Percentiles rank a stretch among this genome's conserved stretches.
These are phyloP conservation scores for Blumeriella jaapii DNA, from an alignment of 2,329 filamentous ascomycete genomes.

Conservation along the genomic window DNA sequence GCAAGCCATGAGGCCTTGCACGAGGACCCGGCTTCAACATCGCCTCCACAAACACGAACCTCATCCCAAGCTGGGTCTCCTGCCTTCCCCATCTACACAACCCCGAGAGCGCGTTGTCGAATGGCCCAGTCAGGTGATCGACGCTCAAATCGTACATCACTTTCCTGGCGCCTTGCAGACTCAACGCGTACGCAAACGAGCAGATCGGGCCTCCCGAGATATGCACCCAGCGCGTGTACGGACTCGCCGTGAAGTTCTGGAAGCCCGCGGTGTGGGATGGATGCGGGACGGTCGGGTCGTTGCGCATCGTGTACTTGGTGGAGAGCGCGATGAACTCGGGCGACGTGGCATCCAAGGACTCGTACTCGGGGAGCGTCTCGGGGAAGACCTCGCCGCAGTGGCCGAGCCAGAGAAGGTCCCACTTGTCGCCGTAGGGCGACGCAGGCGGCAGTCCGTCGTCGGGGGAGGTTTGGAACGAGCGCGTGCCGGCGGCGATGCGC, in stretches of 20 bases:
- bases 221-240: slow-evolving; percentile 23
- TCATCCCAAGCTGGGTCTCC: slow-evolving; percentile 23
- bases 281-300: slow-evolving; percentile 22
- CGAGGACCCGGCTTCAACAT: neutral
- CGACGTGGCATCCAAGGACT: slow-evolving; percentile 1
- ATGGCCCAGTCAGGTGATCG: slow-evolving; percentile 23
- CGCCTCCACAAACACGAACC: slow-evolving; percentile 1
- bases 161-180: slow-evolving; percentile 33
- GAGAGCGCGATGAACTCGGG: slow-evolving; percentile 3
- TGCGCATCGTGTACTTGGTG: slow-evolving; percentile 17
- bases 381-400: slow-evolving; percentile 27
- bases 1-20: no score
- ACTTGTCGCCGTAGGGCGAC: slow-evolving; percentile 26
- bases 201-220: slow-evolving; percentile 24
- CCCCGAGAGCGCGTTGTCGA: slow-evolving; percentile 27
- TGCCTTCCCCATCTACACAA: slow-evolving; percentile 20
- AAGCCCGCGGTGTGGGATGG: slow-evolving; percentile 5
- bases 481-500: slow-evolving; percentile 18
- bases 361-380: slow-evolving; percentile 4
- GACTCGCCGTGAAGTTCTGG: slow-evolving; percentile 8
- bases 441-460: neutral
- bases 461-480: slow-evolving; percentile 1
- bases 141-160: slow-evolving; percentile 40
- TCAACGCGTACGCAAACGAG: slow-evolving; percentile 28
- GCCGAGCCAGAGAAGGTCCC: slow-evolving; percentile 30